Base-by-base conservation (phyloP, 108 stramenopile genomes). In the Discostella pseudostelligera region DNA sequence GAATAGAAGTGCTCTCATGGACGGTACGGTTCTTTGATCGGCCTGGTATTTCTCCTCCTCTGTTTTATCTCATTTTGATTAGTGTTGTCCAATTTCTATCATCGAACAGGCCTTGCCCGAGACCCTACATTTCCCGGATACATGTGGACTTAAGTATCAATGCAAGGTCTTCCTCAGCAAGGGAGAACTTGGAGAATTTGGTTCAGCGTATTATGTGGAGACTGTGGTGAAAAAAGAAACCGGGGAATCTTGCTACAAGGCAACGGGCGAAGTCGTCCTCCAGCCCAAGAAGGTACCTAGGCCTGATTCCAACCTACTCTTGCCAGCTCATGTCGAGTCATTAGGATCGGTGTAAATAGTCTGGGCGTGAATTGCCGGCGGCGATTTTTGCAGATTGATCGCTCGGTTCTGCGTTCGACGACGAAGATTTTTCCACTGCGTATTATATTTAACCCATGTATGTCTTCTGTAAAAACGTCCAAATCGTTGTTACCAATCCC, bases 111-210 rank as follows among this genome's bases (percentile, higher is more conserved):
- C 64, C 51, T 25, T 42, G 35, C 72, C 65, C 13, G 53, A 74
- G 35, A 61, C 42, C 35, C 39, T 66, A 24, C 58, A 74, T 50
- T 66, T 74, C 35, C 39, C 65, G 0, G 44, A 66, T 20, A 74
- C 56, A 1, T 26, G 32, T 12, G 72, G 51, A 21, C 43, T 74
- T 14, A 43, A 60, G 32, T 46, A 66, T 51, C 59, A 66, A 51
- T 32, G n/a, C 19, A 65, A 64, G 53, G 51, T 54, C 29, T 74
- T 53, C 65, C 59, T 59, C 20, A 46, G 22, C n/a, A 45, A 36
- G 22, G 72, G 65, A 14, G 58, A 57, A 21, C 37, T 74, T 28
- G 72, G 65, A 43, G 19, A 49, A n/a, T 28, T 48, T 25, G 65
- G 59, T 3, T 74, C 72, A 16, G 61, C 17, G 3, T 74, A 74